Conservation (phyloP, 768 basidiomycete species). For the Termitomyces sp. region DNA sequence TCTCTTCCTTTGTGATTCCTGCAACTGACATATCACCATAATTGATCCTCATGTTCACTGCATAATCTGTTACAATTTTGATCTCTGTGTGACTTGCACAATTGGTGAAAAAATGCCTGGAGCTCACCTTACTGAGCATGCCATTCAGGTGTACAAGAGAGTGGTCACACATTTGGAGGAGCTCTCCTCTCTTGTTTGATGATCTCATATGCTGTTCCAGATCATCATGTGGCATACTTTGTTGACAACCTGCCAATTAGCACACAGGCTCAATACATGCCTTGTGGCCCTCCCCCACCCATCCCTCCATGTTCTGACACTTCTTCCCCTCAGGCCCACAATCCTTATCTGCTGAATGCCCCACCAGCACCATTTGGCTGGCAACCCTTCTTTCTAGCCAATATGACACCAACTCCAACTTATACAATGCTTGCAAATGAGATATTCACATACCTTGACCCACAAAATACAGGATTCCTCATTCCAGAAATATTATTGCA, state of each 20-base stretch:
- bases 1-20: neutral
- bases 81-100: conserved; percentile 13
- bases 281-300: neutral
- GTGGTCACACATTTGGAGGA: neutral
- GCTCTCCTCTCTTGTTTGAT: conserved; percentile 6
- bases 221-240: neutral
- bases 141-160: conserved; percentile 9
- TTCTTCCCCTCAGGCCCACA: neutral
- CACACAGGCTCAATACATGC: neutral
- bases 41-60: conserved; percentile 12
- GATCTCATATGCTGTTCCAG: neutral
- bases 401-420: conserved; percentile 13
- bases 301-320: neutral
- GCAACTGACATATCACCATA: neutral
- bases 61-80: conserved; percentile 8
- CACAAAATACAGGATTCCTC: conserved; percentile 8
- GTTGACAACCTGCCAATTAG: neutral
- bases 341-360: neutral
- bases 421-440: conserved; percentile 14
- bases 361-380: conserved; percentile 1
- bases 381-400: conserved; percentile 13
- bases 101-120: conserved; percentile 7
- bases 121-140: conserved; percentile 4
- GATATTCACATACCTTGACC: conserved; percentile 16
- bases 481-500: conserved; percentile 9